Evolutionary conservation across 1,284 basidiomycete genomes (phyloP).

Genomic region (Cryptococcus jaspeensis): DNA sequence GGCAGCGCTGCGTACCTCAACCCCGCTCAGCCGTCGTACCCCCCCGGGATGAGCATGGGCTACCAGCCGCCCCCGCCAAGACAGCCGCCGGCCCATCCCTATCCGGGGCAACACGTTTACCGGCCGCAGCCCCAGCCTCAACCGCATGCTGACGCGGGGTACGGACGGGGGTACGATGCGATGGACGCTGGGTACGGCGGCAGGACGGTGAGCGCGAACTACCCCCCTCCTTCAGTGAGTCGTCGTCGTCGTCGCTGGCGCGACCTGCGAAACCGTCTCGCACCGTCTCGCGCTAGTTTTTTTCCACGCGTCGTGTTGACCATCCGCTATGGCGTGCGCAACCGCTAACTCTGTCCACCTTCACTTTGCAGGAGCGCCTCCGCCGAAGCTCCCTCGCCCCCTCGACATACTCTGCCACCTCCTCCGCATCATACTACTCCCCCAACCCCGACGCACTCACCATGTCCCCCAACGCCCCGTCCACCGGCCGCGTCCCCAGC

Average conservation of each 20-base stretch:
- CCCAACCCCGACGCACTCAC: conserved; percentile 26
- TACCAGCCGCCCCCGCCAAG: background rate
- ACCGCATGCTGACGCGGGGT: conserved; percentile 3
- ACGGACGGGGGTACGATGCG: conserved; percentile 9
- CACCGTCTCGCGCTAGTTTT: background rate
- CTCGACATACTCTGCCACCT: conserved; percentile 34
- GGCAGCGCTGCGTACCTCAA: conserved; percentile 18
- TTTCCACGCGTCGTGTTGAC: too few species aligned
- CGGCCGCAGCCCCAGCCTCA: conserved; percentile 4
- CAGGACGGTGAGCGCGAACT: conserved; percentile 9
- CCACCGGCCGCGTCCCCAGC: conserved; percentile 12
- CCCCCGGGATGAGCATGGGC: conserved; percentile 15
- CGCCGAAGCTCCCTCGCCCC: conserved; percentile 29
- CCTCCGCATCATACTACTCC: conserved; percentile 28
- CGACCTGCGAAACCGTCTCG: background rate
- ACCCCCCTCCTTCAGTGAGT: background rate
- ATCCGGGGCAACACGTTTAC: conserved; percentile 7
- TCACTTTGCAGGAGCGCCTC: background rate
- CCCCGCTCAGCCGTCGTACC: conserved; percentile 33
- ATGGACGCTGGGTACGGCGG: conserved; percentile 9
- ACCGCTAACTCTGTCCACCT: background rate
- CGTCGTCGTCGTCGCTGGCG: background rate
- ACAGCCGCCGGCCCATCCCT: background rate
- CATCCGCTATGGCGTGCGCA: too few species aligned
- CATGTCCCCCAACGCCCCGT: conserved; percentile 19